Base-by-base conservation (phyloP, 2,329 filamentous ascomycete genomes). In the Aureobasidium subglaciale region DNA sequence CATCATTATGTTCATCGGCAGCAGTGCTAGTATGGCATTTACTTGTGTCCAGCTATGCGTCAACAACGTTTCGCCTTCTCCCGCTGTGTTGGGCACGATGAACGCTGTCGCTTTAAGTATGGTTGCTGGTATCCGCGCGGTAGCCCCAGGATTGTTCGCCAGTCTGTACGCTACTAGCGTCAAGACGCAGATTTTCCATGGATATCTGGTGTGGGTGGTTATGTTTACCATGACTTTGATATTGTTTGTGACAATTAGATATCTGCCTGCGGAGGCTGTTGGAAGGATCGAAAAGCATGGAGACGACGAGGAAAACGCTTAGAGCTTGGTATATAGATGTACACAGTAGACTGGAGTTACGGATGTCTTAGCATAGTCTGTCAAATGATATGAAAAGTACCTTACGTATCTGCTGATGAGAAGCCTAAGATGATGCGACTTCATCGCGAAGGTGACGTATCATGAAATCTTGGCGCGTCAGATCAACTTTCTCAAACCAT, bases 11-110 rank as follows among this genome's bases (percentile, higher is more conserved):
- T 71, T 73, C 0, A n/a, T 87, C 0, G 85, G 84, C 0, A 78
- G 78, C 11, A 82, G 83, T 1, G 80, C 88, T 0, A 78, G 77
- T 46, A 89, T 88, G 85, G 75, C 78, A 2, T 87, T 86, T 64
- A 90, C 86, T 0, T 83, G 77, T 1, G 78, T 85, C 1, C 87
- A 91, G 72, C 81, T 92, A 8, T 82, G 83, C 0, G 65, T 92
- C 29, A 92, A 92, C 67, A 86, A 91, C 57, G 80, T 87, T 2
- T 78, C 84, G 0, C 88, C 88, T 0, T 81, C 77, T 9, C 78
- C 81, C 1, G 73, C 75, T 38, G 79, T 82, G 0, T 73, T 92
- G 9, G 87, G 85, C 0, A 89, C 82, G 0, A 71, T 93, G 25
- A 92, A 92, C 62, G 84, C 85, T 0, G 62, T 89, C 1, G 79